Percentiles rank a stretch among this genome's conserved stretches.
Conservation (phyloP, 176 grass and related monocot genomes). For the Metroxylon sagu region DNA sequence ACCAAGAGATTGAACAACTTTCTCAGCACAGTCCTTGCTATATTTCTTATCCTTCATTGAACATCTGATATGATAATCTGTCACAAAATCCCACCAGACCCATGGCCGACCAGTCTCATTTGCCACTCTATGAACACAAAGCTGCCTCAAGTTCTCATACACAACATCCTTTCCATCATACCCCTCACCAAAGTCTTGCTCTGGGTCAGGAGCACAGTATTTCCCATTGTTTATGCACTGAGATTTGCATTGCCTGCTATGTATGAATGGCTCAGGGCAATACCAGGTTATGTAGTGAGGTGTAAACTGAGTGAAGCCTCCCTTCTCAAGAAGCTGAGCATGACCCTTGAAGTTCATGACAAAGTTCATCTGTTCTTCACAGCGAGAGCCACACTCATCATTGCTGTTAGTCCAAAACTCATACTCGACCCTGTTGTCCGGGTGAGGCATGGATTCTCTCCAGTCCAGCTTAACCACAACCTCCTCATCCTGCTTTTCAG, state of each 20-base stretch:
- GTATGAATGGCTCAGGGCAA: conserved; percentile 11
- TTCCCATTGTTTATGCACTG: conserved; percentile 25
- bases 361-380: conserved; percentile 16
- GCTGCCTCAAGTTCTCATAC: conserved; percentile 74
- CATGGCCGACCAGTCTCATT: conserved; percentile 36
- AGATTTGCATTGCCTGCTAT: conserved; percentile 11
- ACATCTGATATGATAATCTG: conserved; percentile 72
- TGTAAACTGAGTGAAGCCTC: conserved; percentile 16
- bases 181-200: conserved; percentile 50
- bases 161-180: conserved; percentile 73
- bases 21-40: conserved; percentile 38
- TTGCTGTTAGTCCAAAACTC: conserved; percentile 24
- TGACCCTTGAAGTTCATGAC: conserved; percentile 17
- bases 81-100: conserved; percentile 91
- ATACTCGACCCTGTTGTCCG: conserved; percentile 12
- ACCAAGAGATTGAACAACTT: conserved; percentile 56
- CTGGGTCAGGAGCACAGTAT: conserved; percentile 89
- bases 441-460: conserved; percentile 22
- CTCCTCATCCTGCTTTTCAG: background rate
- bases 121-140: conserved; percentile 84
- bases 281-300: conserved; percentile 21
- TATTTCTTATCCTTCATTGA: conserved; percentile 67
- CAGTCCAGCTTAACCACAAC: conserved; percentile 11
- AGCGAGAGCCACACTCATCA: conserved; percentile 13
- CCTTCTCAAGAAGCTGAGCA: conserved; percentile 18